Evolutionary conservation across 352 stramenopile genomes (phyloP).

Genomic region (Pythium apleroticum): DNA sequence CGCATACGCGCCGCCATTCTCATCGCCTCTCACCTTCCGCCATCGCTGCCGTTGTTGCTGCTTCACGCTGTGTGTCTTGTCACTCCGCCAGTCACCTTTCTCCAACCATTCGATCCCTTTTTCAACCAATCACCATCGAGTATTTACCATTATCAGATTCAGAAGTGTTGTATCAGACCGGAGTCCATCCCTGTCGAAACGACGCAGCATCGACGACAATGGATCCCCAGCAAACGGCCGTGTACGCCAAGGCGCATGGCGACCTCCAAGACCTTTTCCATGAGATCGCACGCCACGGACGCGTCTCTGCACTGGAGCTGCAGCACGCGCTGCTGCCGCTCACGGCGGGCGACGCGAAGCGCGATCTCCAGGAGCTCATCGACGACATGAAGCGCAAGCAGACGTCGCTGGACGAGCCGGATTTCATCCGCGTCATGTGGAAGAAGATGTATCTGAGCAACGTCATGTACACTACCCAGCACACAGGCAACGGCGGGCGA

Average conservation of each 20-base stretch:
- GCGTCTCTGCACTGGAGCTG: conserved; percentile 43
- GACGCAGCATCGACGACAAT: conserved; percentile 25
- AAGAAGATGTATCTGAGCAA: conserved; percentile 64
- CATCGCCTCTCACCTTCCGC: conserved; percentile 31
- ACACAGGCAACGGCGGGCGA: neutral
- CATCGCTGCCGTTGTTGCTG: conserved; percentile 7
- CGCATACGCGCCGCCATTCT: neutral
- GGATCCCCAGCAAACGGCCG: conserved; percentile 46
- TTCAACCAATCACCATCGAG: conserved; percentile 34
- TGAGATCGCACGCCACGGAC: conserved; percentile 50
- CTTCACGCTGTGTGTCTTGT: neutral
- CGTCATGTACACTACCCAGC: conserved; percentile 31
- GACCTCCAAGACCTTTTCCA: conserved; percentile 63
- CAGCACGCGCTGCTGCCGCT: conserved; percentile 51
- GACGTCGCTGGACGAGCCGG: conserved; percentile 47
- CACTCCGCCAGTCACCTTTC: conserved; percentile 9
- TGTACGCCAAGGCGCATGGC: conserved; percentile 46
- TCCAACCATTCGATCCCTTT: conserved; percentile 31
- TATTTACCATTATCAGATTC: conserved; percentile 2
- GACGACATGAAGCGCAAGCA: conserved; percentile 46
- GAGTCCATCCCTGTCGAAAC: neutral
- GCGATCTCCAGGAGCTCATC: conserved; percentile 54
- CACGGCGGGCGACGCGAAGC: conserved; percentile 54
- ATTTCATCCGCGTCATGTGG: conserved; percentile 67
- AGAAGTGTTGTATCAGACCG: conserved; percentile 8